Base-by-base conservation (phyloP, 768 basidiomycete genomes). In the Trametes cubensis region DNA sequence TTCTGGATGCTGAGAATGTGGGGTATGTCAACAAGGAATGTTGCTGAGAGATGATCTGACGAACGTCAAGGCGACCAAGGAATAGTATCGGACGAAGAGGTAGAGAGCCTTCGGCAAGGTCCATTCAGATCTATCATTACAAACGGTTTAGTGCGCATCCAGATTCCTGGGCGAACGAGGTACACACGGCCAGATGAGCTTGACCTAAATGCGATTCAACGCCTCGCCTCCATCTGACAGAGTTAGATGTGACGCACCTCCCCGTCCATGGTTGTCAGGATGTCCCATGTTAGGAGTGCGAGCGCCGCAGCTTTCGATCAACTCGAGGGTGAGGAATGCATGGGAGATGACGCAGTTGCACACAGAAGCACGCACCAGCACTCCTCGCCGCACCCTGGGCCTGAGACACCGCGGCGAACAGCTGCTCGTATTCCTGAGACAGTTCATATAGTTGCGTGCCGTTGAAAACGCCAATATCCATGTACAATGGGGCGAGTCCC, bases 1-100 rank as follows among this genome's bases (percentile, higher is more conserved):
- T 52, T 65, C 60, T 61, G 64, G 4, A 61, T 39, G 20, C 64
- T 65, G 23, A 10, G 17, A 40, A 18, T 8, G 21, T 15, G 4
- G 11, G n/a, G 2, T 20, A 3, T 2, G 38, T 44, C n/a, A 7
- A 40, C 38, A 2, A 26, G n/a, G 0, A 11, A 8, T 17, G 10
- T 21, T 14, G 28, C 2, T 18, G 18, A 3, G 21, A 1, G 23
- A 10, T 21, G 11, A 17, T 14, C 1, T 17, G 21, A 58, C 64
- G 38, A 47, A 65, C 64, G 47, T 58, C 15, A 65, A 38, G 21
- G 60, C 42, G 20, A 55, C 20, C 42, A 65, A 21, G 11, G 64
- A 61, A 38, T 58, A 65, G 47, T 62, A 65, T 11, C 64, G 60
- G 4, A 62, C 60, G 53, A 65, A 61, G 26, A 65, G 44, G 48